phyloP scores from a whole-genome alignment of 164 flowering plant species.

The Chimonanthus praecox region DNA sequence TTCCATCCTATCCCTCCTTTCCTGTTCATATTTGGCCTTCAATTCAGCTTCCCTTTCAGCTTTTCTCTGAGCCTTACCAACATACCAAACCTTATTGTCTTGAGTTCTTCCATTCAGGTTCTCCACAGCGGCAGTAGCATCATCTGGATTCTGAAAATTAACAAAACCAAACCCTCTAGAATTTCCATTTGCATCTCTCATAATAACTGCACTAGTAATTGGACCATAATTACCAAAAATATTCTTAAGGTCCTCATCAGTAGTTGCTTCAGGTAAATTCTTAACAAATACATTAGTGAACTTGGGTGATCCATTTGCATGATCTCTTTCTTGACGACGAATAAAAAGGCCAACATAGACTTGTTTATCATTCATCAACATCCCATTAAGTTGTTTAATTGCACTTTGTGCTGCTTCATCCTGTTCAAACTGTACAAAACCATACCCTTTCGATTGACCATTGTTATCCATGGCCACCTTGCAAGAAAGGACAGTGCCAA shows the following conservation, averaged over 20 bases:
- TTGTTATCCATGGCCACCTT: constrained; percentile 60
- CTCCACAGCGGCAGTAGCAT: constrained; percentile 67
- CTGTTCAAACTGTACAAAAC: constrained; percentile 73
- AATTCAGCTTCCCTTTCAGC: constrained; percentile 69
- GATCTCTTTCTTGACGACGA: constrained; percentile 55
- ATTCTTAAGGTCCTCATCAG: constrained; percentile 59
- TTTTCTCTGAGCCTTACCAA: constrained; percentile 72
- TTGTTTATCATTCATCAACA: constrained; percentile 63
- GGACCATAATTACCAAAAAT: constrained; percentile 51
- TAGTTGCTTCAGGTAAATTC: constrained; percentile 48
- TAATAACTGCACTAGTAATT: constrained; percentile 64
- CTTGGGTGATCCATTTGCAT: constrained; percentile 35
- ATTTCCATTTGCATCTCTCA: constrained; percentile 62
- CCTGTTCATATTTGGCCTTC: constrained; percentile 61
- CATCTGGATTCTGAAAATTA: constrained; percentile 54
- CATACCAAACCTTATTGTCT: constrained; percentile 57
- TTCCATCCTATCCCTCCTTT: constrained; percentile 47
- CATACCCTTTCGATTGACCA: constrained; percentile 70
- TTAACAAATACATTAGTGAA: constrained; percentile 78
- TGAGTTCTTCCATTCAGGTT: constrained; percentile 43
- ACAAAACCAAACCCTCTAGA: constrained; percentile 81
- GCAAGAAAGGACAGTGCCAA: constrained; percentile 74
- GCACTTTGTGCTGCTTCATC: constrained; percentile 63
- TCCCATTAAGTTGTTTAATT: constrained; percentile 56
- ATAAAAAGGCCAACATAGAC: constrained; percentile 73